Evolutionary conservation across 208 protist genomes (phyloP).

Genomic region (Leishmania mexicana): DNA sequence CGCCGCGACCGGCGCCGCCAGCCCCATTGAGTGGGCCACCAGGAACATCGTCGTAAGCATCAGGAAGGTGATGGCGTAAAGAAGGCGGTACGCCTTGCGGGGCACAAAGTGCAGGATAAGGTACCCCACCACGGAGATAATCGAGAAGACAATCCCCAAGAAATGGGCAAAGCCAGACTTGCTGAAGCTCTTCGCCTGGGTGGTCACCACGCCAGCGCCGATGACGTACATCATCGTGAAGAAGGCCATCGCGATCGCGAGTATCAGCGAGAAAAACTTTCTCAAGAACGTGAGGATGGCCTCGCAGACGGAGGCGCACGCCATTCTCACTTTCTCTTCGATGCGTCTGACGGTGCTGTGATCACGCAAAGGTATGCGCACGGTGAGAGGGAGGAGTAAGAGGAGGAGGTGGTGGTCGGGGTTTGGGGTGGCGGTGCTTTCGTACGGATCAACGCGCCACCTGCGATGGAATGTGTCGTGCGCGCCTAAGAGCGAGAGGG

Average conservation of each 20-base stretch:
- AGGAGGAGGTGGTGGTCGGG: neutral
- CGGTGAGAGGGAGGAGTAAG: neutral
- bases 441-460: neutral
- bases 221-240: slow-evolving; percentile 69
- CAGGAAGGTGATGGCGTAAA: slow-evolving; percentile 75
- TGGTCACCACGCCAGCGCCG: slow-evolving; percentile 57
- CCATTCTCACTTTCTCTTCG: slow-evolving; percentile 23
- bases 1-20: slow-evolving; percentile 54
- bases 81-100: slow-evolving; percentile 74
- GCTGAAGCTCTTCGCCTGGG: slow-evolving; percentile 48
- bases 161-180: slow-evolving; percentile 77
- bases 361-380: neutral
- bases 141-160: slow-evolving; percentile 63
- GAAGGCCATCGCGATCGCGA: slow-evolving; percentile 65
- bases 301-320: slow-evolving; percentile 34
- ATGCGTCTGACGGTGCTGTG: neutral
- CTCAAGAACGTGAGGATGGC: slow-evolving; percentile 50
- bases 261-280: slow-evolving; percentile 85
- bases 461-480: neutral
- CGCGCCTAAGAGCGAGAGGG: neutral
- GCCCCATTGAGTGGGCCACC: slow-evolving; percentile 66
- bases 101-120: slow-evolving; percentile 79
- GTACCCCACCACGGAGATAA: slow-evolving; percentile 62
- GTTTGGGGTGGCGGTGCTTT: neutral
- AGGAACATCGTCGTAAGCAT: slow-evolving; percentile 65